A percentile compares a stretch with the other conserved stretches of the same genome.
Evolutionary conservation across 2,329 filamentous ascomycete species (phyloP).

Genomic region (Diatrype stigma): DNA sequence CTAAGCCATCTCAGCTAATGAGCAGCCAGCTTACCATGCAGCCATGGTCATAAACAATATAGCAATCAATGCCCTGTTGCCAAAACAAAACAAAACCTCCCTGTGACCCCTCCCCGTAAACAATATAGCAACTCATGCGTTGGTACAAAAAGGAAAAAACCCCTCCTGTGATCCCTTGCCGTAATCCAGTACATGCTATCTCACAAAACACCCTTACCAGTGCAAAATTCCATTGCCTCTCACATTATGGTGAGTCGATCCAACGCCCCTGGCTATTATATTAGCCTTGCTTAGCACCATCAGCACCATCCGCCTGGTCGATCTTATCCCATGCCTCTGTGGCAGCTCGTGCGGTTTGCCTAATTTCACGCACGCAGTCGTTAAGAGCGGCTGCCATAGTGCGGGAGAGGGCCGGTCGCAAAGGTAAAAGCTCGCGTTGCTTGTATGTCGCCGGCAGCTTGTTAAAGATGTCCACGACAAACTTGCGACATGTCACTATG

Average conservation of each 20-base stretch:
- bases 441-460: constrained; percentile 46
- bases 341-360: constrained; percentile 45
- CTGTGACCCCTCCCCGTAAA: no score
- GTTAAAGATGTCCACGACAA: constrained; percentile 44
- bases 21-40: no score
- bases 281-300: no score
- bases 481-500: constrained; percentile 36
- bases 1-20: no score
- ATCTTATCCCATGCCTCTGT: constrained; percentile 44
- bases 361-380: constrained; percentile 48
- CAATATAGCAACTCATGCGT: no score
- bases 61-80: no score
- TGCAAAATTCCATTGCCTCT: background rate
- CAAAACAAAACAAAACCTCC: no score
- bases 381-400: constrained; percentile 49
- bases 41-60: no score
- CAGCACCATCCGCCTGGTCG: constrained; percentile 21
- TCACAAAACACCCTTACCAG: background rate
- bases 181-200: background rate
- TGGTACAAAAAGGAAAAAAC: no score
- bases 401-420: constrained; percentile 42
- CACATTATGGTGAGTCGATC: background rate
- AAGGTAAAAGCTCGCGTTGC: constrained; percentile 39
- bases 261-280: no score
- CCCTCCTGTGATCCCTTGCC: no score